These are phyloP conservation scores for Mortierella sp. DNA, from an alignment of 371 early-diverging fungal species.

Conservation along the genomic window DNA sequence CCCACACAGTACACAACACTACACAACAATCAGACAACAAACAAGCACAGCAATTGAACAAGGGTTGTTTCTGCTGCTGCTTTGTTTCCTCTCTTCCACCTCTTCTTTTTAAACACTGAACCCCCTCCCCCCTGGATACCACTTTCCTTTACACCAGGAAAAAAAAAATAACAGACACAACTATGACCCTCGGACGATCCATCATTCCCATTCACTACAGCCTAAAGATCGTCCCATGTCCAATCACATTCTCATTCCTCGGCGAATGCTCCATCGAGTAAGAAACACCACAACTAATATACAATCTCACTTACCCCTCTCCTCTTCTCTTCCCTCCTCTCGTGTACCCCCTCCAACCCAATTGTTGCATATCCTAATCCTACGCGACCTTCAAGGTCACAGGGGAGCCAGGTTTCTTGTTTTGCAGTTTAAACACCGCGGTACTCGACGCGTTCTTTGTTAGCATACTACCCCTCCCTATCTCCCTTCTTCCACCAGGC, in stretches of 20 bases:
- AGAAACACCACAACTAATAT: not conserved
- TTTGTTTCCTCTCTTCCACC: not conserved
- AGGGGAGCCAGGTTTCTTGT: not conserved
- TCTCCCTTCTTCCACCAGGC: not conserved
- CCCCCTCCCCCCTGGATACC: not conserved
- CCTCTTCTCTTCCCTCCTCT: not conserved
- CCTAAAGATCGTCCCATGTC: conserved; percentile 26
- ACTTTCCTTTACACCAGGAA: not conserved
- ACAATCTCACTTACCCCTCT: too few relatives aligned
- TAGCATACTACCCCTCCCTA: not conserved
- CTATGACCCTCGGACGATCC: conserved; percentile 17
- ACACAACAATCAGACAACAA: not conserved
- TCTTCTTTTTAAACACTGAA: not conserved
- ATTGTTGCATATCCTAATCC: not conserved
- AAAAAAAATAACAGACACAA: not conserved
- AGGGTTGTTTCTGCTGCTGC: not conserved
- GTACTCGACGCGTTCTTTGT: not conserved
- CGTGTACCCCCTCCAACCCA: not conserved
- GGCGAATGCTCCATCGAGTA: conserved; percentile 32
- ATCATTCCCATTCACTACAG: conserved; percentile 31
- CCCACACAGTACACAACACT: not conserved
- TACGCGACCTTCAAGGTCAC: not conserved
- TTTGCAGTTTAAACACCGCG: not conserved
- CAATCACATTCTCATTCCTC: conserved; percentile 26
- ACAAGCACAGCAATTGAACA: not conserved